These are phyloP conservation scores for Coffea eugenioides DNA, from an alignment of 257 asterid genomes.

Conservation along the genomic window DNA sequence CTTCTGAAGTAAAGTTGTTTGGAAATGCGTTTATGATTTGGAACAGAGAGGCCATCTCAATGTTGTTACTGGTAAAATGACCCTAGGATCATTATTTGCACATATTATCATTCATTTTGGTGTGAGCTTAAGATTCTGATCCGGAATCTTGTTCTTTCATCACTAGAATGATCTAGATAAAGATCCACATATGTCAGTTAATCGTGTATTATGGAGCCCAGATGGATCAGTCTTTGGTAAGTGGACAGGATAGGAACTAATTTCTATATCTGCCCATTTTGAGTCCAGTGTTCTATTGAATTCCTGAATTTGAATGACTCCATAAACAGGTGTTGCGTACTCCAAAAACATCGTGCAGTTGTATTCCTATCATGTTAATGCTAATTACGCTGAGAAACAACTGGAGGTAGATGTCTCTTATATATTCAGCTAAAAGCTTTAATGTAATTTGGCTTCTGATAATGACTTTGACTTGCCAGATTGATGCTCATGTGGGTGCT, in stretches of 20 bases:
- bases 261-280: background rate
- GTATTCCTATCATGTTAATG: conserved; percentile 33
- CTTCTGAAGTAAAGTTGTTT: conserved; percentile 42
- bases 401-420: conserved; percentile 46
- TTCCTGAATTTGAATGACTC: background rate
- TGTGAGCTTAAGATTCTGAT: background rate
- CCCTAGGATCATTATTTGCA: background rate
- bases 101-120: background rate
- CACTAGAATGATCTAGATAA: conserved; percentile 39
- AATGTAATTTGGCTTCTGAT: conserved; percentile 14
- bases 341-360: conserved; percentile 43
- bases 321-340: conserved; percentile 60
- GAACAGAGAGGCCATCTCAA: conserved; percentile 33
- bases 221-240: conserved; percentile 64
- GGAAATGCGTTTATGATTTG: conserved; percentile 34
- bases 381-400: conserved; percentile 34
- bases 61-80: conserved; percentile 38
- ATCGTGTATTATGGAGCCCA: conserved; percentile 57
- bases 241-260: conserved; percentile 31
- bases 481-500: conserved; percentile 67
- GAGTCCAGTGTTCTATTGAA: conserved; percentile 5
- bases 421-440: background rate
- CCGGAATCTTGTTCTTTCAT: background rate
- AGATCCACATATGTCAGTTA: conserved; percentile 37
- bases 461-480: conserved; percentile 30